Conservation (phyloP, 495 filamentous ascomycete species). For the Aspergillus bertholletiae region DNA sequence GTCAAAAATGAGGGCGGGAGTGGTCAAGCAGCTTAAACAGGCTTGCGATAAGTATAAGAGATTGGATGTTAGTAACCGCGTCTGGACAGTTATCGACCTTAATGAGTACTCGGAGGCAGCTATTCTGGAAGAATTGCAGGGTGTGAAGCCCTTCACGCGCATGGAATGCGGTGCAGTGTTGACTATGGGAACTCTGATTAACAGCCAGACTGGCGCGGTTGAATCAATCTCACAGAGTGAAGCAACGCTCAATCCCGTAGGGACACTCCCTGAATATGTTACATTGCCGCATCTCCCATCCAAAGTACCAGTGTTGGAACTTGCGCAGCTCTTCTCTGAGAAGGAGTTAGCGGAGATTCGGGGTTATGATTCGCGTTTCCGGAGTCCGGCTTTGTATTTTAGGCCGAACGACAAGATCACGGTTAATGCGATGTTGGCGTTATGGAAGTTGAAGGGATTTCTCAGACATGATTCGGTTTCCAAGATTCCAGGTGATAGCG, state of each 20-base stretch:
- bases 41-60: constrained; percentile 17
- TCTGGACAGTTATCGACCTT: constrained; percentile 31
- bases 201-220: constrained; percentile 1
- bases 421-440: constrained; percentile 46
- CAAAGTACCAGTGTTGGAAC: constrained; percentile 44
- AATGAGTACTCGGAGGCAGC: constrained; percentile 22
- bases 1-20: constrained; percentile 44
- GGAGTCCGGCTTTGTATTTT: constrained; percentile 30
- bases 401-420: constrained; percentile 35
- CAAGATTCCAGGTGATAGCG: neutral
- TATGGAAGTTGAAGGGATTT: constrained; percentile 71
- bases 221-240: neutral
- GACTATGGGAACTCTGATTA: constrained; percentile 17
- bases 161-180: constrained; percentile 31
- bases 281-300: constrained; percentile 25
- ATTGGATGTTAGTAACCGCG: constrained; percentile 23
- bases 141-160: constrained; percentile 21
- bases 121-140: constrained; percentile 22
- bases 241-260: neutral
- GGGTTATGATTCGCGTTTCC: constrained; percentile 19
- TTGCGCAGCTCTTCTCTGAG: constrained; percentile 33
- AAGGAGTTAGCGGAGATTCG: constrained; percentile 29
- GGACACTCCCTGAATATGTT: constrained; percentile 22
- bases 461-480: constrained; percentile 23
- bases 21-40: constrained; percentile 37